Conservation (phyloP, 108 stramenopile genomes). For the Ochromonas danica region DNA sequence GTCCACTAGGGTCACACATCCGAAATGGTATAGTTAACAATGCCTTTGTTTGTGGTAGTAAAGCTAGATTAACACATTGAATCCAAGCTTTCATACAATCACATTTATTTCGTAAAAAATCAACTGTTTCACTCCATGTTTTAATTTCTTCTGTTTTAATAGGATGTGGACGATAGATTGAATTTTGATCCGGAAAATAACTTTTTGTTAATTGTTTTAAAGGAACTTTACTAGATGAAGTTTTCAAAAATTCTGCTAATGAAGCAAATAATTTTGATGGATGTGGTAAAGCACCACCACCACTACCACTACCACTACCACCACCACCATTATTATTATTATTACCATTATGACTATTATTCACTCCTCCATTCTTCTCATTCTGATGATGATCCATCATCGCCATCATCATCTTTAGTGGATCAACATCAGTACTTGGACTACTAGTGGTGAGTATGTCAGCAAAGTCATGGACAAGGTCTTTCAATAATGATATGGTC, state of each 20-base stretch:
- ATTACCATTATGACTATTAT: too few relatives aligned
- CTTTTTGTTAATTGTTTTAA: not conserved
- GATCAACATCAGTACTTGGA: too few relatives aligned
- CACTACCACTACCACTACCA: too few relatives aligned
- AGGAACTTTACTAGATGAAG: not conserved
- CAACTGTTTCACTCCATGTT: conserved; percentile 26
- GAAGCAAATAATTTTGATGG: not conserved
- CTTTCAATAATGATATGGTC: too few relatives aligned
- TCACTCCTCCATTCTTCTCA: too few relatives aligned
- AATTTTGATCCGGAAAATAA: not conserved
- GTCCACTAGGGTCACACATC: not conserved
- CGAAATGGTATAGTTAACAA: not conserved
- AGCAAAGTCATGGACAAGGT: too few relatives aligned
- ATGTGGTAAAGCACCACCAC: too few relatives aligned
- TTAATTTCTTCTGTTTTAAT: not conserved
- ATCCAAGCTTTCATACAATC: not conserved
- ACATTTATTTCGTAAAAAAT: conserved; percentile 20
- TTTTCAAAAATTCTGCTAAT: not conserved
- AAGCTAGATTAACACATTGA: not conserved
- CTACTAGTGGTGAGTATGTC: too few relatives aligned
- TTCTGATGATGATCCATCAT: too few relatives aligned
- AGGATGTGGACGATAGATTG: not conserved
- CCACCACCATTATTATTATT: too few relatives aligned
- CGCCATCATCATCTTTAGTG: too few relatives aligned
- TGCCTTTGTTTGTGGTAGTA: conserved; percentile 30